These are phyloP conservation scores for Saposhnikovia divaricata DNA, from an alignment of 129 eudicot species.

Conservation along the genomic window DNA sequence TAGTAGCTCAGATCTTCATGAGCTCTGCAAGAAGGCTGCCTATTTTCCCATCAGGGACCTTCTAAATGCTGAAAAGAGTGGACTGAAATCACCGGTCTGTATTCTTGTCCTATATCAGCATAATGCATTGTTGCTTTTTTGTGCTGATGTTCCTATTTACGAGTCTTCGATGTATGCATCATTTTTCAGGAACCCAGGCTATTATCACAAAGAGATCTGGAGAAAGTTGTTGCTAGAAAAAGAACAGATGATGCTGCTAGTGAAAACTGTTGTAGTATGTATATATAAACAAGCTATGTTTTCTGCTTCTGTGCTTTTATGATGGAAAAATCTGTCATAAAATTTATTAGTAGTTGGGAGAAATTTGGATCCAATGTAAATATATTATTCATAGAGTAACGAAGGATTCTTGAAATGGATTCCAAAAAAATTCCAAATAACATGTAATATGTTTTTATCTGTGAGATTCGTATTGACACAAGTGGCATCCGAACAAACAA, in stretches of 20 bases:
- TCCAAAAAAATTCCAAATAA: no score
- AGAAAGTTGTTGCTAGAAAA: slow-evolving; percentile 46
- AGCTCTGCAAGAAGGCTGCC: slow-evolving; percentile 28
- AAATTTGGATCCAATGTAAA: no score
- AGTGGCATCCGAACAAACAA: no score
- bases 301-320: no score
- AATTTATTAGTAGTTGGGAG: no score
- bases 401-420: no score
- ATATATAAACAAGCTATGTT: no score
- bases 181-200: slow-evolving; percentile 58
- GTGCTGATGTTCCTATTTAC: not conserved
- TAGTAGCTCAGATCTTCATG: slow-evolving; percentile 4
- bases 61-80: slow-evolving; percentile 26
- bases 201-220: slow-evolving; percentile 63
- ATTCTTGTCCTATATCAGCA: not conserved
- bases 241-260: slow-evolving; percentile 65
- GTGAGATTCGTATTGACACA: no score
- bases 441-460: no score
- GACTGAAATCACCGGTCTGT: slow-evolving; percentile 19
- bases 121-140: not conserved
- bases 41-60: slow-evolving; percentile 30
- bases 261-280: slow-evolving; percentile 26
- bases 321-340: no score
- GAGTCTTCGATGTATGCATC: slow-evolving; percentile 1
- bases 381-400: no score